A percentile compares a stretch with the other conserved stretches of the same genome.
Evolutionary conservation across 768 basidiomycete species (phyloP).

Genomic region (Rhizopogon salebrosus): DNA sequence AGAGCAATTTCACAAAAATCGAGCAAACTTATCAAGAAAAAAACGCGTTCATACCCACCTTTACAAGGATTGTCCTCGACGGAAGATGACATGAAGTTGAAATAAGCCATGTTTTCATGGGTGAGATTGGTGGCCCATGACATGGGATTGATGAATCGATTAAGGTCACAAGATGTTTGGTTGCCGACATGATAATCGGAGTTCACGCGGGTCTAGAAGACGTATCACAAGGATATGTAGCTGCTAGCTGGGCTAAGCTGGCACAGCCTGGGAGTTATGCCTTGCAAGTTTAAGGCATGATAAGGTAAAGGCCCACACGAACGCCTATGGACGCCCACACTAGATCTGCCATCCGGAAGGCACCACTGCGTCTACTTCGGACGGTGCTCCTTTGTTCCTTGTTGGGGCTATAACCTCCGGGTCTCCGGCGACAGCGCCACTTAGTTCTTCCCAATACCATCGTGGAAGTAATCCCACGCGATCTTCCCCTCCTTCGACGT

Average conservation of each 20-base stretch:
- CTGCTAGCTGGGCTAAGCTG: constrained; percentile 1
- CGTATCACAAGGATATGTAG: constrained; percentile 1
- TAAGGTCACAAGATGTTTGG: neutral
- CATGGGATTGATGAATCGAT: neutral
- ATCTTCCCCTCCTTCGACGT: constrained; percentile 63
- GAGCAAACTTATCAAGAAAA: constrained; percentile 13
- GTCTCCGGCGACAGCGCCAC: neutral
- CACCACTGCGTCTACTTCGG: constrained; percentile 4
- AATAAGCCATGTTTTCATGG: neutral
- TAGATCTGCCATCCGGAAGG: constrained; percentile 20
- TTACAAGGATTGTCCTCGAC: constrained; percentile 4
- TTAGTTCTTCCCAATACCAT: constrained; percentile 52
- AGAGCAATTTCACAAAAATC: constrained; percentile 6
- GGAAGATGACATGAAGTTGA: neutral
- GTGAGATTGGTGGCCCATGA: neutral
- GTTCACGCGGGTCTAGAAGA: constrained; percentile 20
- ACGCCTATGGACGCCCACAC: constrained; percentile 12
- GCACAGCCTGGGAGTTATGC: too few relatives aligned
- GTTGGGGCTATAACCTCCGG: constrained; percentile 5
- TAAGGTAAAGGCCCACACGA: constrained; percentile 9
- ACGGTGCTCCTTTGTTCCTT: neutral
- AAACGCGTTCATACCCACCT: neutral
- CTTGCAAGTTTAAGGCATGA: constrained; percentile 6
- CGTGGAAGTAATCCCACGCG: constrained; percentile 74
- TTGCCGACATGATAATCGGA: constrained; percentile 6